These are phyloP conservation scores for Phaeodactylum tricornutum DNA, from an alignment of 108 stramenopile genomes.

Conservation along the genomic window DNA sequence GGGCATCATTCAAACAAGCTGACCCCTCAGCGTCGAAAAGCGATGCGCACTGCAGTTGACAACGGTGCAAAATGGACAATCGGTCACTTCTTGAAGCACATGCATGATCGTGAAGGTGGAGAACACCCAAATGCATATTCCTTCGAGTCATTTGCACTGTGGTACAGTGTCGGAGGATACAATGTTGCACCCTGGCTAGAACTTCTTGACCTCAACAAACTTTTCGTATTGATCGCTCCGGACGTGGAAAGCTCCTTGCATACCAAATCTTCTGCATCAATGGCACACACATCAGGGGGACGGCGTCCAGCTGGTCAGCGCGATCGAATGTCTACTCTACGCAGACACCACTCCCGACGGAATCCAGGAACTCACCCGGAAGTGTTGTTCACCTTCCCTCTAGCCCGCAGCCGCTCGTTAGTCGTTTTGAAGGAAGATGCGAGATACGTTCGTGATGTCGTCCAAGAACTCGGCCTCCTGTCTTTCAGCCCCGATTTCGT, in stretches of 20 bases:
- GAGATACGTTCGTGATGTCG: conserved; percentile 66
- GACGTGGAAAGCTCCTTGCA: background rate
- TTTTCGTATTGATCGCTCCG: conserved; percentile 42
- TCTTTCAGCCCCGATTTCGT: conserved; percentile 48
- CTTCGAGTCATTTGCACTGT: conserved; percentile 81
- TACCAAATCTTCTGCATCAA: background rate
- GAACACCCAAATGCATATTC: conserved; percentile 11
- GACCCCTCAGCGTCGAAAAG: conserved; percentile 27
- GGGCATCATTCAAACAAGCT: conserved; percentile 25
- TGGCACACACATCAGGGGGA: too few species aligned
- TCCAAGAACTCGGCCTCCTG: conserved; percentile 59
- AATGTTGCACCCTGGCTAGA: conserved; percentile 87
- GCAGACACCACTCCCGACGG: conserved; percentile 5
- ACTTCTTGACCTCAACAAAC: conserved; percentile 79
- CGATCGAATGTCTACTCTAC: conserved; percentile 7
- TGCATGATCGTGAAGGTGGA: conserved; percentile 2
- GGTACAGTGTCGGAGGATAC: conserved; percentile 85
- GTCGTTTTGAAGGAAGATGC: conserved; percentile 78
- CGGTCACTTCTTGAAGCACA: conserved; percentile 50
- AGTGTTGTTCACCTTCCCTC: conserved; percentile 75
- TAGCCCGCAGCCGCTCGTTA: conserved; percentile 67
- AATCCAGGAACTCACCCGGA: conserved; percentile 21
- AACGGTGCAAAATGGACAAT: conserved; percentile 80
- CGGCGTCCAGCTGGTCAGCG: background rate
- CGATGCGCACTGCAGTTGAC: conserved; percentile 56